Percentiles rank a stretch among this genome's conserved stretches.
These are phyloP conservation scores for Eudorina sp. DNA, from an alignment of 139 green algal species.

Conservation along the genomic window DNA sequence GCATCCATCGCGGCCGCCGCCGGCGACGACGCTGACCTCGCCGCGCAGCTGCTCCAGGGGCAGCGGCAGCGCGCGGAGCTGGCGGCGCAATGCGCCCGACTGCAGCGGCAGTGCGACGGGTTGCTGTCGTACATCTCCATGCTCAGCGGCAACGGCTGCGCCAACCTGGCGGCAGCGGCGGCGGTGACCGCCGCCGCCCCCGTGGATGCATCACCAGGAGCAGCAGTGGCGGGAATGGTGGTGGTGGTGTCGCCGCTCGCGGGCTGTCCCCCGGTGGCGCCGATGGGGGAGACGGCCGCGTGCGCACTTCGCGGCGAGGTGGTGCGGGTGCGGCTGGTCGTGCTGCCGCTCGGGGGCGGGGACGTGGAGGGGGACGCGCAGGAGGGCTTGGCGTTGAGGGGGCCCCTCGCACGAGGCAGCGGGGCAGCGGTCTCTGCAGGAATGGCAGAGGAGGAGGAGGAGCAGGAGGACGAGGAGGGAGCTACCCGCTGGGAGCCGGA, in stretches of 20 bases:
- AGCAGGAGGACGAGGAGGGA: background rate
- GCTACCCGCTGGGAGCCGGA: background rate
- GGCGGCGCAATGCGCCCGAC: background rate
- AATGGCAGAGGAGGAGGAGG: background rate
- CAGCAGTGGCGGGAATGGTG: background rate
- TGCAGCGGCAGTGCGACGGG: slow-evolving; percentile 23
- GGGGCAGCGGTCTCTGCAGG: too few species aligned
- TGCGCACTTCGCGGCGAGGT: background rate
- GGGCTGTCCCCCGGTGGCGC: too few species aligned
- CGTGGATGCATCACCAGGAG: background rate
- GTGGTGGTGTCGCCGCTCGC: too few species aligned
- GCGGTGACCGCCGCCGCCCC: background rate
- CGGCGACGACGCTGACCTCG: background rate
- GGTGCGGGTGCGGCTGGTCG: background rate
- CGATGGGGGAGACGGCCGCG: too few species aligned
- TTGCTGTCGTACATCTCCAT: background rate
- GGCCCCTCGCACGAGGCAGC: background rate
- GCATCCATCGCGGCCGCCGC: background rate
- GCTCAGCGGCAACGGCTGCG: background rate
- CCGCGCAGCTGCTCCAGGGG: background rate
- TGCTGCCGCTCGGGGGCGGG: background rate
- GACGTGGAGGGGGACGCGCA: background rate
- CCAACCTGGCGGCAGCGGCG: background rate
- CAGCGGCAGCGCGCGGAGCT: background rate
- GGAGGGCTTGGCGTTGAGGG: background rate